phyloP scores from a whole-genome alignment of 805 yeast species.

The Lipomyces yamadae region DNA sequence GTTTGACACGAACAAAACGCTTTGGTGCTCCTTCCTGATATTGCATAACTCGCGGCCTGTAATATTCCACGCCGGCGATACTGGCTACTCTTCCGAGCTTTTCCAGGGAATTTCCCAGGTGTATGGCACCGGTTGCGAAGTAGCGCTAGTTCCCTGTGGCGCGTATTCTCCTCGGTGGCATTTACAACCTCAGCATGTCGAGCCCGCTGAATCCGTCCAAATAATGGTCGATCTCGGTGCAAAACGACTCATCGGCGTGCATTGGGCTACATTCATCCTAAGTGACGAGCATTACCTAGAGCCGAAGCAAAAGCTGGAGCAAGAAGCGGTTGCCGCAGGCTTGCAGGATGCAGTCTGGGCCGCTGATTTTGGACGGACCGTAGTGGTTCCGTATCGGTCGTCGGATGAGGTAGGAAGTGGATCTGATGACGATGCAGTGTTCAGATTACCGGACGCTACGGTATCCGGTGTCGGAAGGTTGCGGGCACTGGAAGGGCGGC shows the following conservation, averaged over 20 bases:
- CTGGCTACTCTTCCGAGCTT: slow-evolving; percentile 81
- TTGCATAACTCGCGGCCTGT: slow-evolving; percentile 69
- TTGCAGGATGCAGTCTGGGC: slow-evolving; percentile 54
- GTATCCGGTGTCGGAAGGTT: slow-evolving; percentile 17
- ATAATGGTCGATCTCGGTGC: slow-evolving; percentile 69
- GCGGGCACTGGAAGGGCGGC: slow-evolving; percentile 30
- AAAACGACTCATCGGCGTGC: slow-evolving; percentile 77
- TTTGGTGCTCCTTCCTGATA: slow-evolving; percentile 89
- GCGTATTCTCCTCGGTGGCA: slow-evolving; percentile 97
- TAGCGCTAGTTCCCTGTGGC: slow-evolving; percentile 88
- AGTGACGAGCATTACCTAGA: slow-evolving; percentile 84
- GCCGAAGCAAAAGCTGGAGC: slow-evolving; percentile 47
- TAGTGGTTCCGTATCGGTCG: slow-evolving; percentile 45
- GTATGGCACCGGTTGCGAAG: slow-evolving; percentile 61
- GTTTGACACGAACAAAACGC: slow-evolving; percentile 75
- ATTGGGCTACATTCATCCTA: slow-evolving; percentile 94
- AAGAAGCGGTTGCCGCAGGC: slow-evolving; percentile 39
- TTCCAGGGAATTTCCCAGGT: slow-evolving; percentile 67
- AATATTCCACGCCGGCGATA: slow-evolving; percentile 91
- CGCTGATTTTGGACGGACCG: slow-evolving; percentile 79
- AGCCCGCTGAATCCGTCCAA: slow-evolving; percentile 75
- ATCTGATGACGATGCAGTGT: slow-evolving; percentile 18
- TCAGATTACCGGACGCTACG: slow-evolving; percentile 9
- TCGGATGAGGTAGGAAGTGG: slow-evolving; percentile 1
- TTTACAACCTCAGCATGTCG: slow-evolving; percentile 83